phyloP scores from a whole-genome alignment of 2,329 filamentous ascomycete genomes.

The Colletotrichum liriopes region DNA sequence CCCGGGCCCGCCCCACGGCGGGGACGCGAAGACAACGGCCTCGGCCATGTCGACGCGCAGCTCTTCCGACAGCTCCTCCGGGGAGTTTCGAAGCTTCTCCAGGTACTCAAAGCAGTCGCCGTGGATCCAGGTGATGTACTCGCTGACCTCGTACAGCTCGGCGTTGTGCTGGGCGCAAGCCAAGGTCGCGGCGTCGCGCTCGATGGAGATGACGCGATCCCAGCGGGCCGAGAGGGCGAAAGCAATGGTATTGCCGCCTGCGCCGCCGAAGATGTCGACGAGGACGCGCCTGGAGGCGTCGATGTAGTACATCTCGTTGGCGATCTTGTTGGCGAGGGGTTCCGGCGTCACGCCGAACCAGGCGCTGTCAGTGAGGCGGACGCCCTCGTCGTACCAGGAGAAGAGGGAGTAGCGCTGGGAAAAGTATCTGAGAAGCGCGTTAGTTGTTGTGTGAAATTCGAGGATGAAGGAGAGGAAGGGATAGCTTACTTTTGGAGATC shows the following conservation, averaged over 20 bases:
- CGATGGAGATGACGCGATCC: conserved; percentile 89
- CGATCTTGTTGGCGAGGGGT: conserved; percentile 87
- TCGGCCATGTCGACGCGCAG: conserved; percentile 58
- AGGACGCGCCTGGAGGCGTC: conserved; percentile 74
- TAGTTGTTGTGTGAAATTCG: neutral
- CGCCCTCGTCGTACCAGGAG: conserved; percentile 86
- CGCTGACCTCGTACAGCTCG: conserved; percentile 83
- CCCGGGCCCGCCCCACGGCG: conserved; percentile 73
- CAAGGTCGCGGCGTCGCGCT: conserved; percentile 84
- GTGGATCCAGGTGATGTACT: conserved; percentile 84
- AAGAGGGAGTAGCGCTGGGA: conserved; percentile 91
- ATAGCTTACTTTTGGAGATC: conserved; percentile 84
- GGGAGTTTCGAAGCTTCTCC: conserved; percentile 56
- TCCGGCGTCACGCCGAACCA: conserved; percentile 99
- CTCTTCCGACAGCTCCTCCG: conserved; percentile 55
- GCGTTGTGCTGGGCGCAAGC: conserved; percentile 96
- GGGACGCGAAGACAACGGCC: conserved; percentile 70
- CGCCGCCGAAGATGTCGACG: conserved; percentile 92
- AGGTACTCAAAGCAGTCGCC: conserved; percentile 89
- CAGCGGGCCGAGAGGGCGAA: conserved; percentile 87
- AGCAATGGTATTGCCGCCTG: conserved; percentile 95
- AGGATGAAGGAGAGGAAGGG: neutral
- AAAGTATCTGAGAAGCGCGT: conserved; percentile 79
- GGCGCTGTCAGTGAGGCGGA: conserved; percentile 92
- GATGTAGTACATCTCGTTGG: conserved; percentile 76